A percentile compares a stretch with the other conserved stretches of the same genome.
phyloP scores from a whole-genome alignment of 192 early-diverging fungal species.

The Backusella tuberculispora region DNA sequence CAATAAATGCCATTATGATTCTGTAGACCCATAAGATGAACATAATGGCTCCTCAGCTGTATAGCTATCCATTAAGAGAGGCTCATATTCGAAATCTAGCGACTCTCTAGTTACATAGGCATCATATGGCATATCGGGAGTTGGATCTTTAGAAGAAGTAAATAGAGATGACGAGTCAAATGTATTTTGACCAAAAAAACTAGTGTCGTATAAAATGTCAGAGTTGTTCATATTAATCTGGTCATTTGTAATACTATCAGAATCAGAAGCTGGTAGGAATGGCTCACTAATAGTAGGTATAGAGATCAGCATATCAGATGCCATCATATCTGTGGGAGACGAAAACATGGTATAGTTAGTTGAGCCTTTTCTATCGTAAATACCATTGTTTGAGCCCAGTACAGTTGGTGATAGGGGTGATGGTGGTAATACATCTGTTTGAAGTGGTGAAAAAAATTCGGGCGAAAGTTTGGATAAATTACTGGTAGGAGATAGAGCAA shows the following conservation, averaged over 20 bases:
- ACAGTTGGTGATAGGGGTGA: background rate
- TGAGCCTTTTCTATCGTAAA: background rate
- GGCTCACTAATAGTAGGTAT: background rate
- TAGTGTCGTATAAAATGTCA: constrained; percentile 25
- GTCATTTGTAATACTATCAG: background rate
- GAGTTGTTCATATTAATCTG: constrained; percentile 27
- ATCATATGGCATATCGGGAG: background rate
- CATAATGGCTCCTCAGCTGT: background rate
- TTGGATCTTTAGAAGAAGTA: background rate
- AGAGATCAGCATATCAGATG: background rate
- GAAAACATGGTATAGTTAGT: background rate
- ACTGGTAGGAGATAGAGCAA: background rate
- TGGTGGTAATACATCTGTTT: background rate
- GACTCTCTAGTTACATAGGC: background rate
- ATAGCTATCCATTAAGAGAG: background rate
- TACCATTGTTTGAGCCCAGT: background rate
- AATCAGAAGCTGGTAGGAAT: background rate
- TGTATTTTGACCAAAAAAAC: constrained; percentile 33
- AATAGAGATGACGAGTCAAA: constrained; percentile 25
- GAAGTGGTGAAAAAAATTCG: background rate
- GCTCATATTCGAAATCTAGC: background rate
- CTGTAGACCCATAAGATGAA: background rate
- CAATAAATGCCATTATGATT: background rate
- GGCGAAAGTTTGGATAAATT: background rate
- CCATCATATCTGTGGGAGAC: background rate